phyloP scores from a whole-genome alignment of 2,329 filamentous ascomycete species.

The Xylaria sp. region DNA sequence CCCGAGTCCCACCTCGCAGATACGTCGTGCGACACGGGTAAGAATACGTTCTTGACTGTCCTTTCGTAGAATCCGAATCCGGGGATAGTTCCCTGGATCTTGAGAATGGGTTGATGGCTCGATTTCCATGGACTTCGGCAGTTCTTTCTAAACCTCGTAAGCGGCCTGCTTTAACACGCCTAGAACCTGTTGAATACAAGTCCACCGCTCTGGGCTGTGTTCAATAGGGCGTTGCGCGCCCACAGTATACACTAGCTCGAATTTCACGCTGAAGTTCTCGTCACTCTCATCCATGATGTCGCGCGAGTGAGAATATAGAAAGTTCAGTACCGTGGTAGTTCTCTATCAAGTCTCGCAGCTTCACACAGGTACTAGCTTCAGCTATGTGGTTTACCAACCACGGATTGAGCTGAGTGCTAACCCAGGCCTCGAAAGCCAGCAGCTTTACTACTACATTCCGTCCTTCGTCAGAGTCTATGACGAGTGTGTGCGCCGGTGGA shows the following conservation, averaged over 20 bases:
- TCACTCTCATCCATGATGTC: slow-evolving; percentile 70
- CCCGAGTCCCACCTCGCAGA: slow-evolving; percentile 47
- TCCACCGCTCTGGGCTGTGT: slow-evolving; percentile 59
- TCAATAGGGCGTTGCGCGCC: slow-evolving; percentile 55
- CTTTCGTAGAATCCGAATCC: slow-evolving; percentile 49
- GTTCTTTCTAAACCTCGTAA: slow-evolving; percentile 28
- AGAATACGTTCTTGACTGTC: slow-evolving; percentile 38
- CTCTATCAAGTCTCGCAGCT: slow-evolving; percentile 38
- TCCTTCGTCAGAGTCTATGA: too few species aligned
- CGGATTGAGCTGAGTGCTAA: too few species aligned
- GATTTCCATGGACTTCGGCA: slow-evolving; percentile 49
- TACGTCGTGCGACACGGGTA: slow-evolving; percentile 37
- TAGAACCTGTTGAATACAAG: slow-evolving; percentile 56
- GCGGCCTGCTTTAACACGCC: slow-evolving; percentile 42
- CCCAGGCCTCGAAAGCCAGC: too few species aligned
- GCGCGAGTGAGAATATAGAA: slow-evolving; percentile 47
- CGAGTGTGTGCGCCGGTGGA: too few species aligned
- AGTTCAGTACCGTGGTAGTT: too few species aligned
- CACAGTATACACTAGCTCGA: slow-evolving; percentile 66
- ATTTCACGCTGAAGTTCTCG: slow-evolving; percentile 62
- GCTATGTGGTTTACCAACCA: too few species aligned
- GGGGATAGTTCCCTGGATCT: slow-evolving; percentile 46
- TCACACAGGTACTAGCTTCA: too few species aligned
- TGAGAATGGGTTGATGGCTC: too few species aligned
- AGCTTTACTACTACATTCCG: too few species aligned